These are phyloP conservation scores for Xylaria flabelliformis DNA, from an alignment of 495 filamentous ascomycete species.

Conservation along the genomic window DNA sequence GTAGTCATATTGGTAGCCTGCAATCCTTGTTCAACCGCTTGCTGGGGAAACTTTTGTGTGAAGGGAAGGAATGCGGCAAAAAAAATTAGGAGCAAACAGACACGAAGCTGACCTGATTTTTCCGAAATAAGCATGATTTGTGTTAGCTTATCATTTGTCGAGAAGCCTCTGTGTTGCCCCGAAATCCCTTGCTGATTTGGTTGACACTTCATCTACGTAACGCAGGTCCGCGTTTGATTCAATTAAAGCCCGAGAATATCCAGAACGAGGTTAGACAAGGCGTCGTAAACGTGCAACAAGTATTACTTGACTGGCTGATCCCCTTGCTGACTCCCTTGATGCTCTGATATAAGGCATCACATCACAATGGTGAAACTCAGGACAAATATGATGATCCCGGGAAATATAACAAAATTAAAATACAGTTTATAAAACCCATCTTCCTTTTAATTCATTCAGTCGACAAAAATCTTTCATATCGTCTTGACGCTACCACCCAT, in stretches of 20 bases:
- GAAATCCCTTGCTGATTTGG: background rate
- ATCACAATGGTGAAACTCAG: background rate
- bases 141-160: background rate
- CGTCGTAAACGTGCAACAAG: background rate
- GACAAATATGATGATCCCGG: background rate
- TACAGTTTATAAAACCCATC: background rate
- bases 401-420: background rate
- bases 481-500: background rate
- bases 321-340: background rate
- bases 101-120: background rate
- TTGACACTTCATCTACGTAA: background rate
- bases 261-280: background rate
- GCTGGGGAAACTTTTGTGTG: background rate
- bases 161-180: background rate
- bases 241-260: background rate
- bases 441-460: background rate
- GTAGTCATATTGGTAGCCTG: background rate
- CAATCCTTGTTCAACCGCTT: background rate
- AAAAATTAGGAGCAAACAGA: background rate
- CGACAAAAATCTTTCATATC: background rate
- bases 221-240: background rate
- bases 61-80: background rate
- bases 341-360: background rate
- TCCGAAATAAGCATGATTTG: background rate
- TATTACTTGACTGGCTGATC: background rate